Base-by-base conservation (phyloP, 129 eudicot genomes). In the Dittrichia graveolens region DNA sequence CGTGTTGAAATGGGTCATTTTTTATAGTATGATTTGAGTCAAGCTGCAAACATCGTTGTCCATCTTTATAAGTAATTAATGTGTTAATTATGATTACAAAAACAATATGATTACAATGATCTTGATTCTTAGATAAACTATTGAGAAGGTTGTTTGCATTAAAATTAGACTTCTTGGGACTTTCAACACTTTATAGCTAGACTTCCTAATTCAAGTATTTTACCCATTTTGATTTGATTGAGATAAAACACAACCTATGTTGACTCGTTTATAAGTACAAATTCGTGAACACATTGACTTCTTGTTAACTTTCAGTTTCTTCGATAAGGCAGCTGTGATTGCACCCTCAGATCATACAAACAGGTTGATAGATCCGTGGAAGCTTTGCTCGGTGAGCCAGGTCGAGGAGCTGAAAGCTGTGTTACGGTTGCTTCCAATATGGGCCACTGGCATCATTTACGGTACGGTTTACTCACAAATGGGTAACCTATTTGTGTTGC, bases 291-390 rank as follows among this genome's bases (percentile, higher is more conserved):
- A 49, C 34, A 18, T 65, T 16, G n/a, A 67, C 52, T 64, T 63
- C 15, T 62, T 46, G 18, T 7, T 78, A 18, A 54, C 2, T 68
- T 68, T 47, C 79, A 91, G 95, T 18, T 88, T 75, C 72, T 76
- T 91, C n/a, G 88, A 91, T 74, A 91, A 91, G 81, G 97, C 95
- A 6, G 90, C 97, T 8, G 85, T 88, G 61, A 54, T 75, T 68
- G 40, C 68, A 49, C 63, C 74, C 37, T 57, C 87, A 10, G 95
- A 85, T 54, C 73, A 68, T 42, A 60, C 3, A 19, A 84, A 63
- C 37, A 85, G 78, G 71, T 40, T 75, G 5, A 65, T 50, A 34
- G 62, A 88, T 73, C 84, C 88, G 4, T 91, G 97, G 97, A 83
- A 73, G 24, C 84, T 91, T n/a, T 91, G 88, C 74, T 79, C 97